A percentile compares a stretch with the other conserved stretches of the same genome.
Conservation (phyloP, 441 rosid species). For the Mallotus repandus region DNA sequence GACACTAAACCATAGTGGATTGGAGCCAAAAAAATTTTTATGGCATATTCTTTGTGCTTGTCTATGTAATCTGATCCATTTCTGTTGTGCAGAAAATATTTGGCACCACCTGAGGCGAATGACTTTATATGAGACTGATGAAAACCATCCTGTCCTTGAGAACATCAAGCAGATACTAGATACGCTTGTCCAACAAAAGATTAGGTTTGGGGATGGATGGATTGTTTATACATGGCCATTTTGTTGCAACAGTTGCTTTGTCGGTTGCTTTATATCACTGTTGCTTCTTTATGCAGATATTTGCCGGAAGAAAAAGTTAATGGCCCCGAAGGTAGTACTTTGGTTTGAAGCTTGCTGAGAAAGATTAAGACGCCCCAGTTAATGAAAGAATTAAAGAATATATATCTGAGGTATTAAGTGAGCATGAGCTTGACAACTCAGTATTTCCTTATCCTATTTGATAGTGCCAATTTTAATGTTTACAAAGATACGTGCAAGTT, state of each 20-base stretch:
- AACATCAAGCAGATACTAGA: conserved; percentile 75
- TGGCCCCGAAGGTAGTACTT: conserved; percentile 74
- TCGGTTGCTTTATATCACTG: not conserved
- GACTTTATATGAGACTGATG: conserved; percentile 65
- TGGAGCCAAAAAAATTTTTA: not conserved
- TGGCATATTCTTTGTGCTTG: not conserved
- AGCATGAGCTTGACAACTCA: conserved; percentile 3
- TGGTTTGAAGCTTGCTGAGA: conserved; percentile 85
- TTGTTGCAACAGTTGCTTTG: conserved; percentile 1
- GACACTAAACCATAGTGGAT: not conserved
- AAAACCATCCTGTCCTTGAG: conserved; percentile 66
- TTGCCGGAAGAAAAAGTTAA: conserved; percentile 79
- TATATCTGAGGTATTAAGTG: conserved; percentile 60
- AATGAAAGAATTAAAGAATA: conserved; percentile 60
- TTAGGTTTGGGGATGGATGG: conserved; percentile 14
- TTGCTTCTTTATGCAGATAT: conserved; percentile 38
- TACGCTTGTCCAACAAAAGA: conserved; percentile 69
- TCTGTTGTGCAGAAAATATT: conserved; percentile 47
- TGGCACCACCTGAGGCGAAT: conserved; percentile 77
- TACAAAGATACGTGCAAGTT: not conserved
- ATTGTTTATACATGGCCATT: conserved; percentile 9
- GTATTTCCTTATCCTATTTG: not conserved
- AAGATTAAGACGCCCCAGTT: conserved; percentile 70
- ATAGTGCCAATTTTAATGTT: conserved; percentile 3
- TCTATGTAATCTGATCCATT: not conserved